phyloP scores from a whole-genome alignment of 768 basidiomycete genomes.

The Lactifluus piperatus region DNA sequence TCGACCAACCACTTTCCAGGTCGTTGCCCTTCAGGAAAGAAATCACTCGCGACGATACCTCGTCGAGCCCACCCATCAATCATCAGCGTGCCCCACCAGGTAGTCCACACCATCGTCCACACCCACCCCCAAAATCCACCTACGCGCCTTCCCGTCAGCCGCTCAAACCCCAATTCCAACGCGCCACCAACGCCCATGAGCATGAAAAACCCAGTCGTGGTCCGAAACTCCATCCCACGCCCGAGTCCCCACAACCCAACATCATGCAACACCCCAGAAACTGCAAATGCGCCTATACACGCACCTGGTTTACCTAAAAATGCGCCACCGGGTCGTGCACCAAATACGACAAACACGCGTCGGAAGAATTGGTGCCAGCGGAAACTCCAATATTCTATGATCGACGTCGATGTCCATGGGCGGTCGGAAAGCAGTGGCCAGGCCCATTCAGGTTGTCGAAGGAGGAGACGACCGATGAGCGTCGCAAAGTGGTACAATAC shows the following conservation, averaged over 20 bases:
- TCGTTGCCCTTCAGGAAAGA: not conserved
- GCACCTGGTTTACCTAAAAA: no score
- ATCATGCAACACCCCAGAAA: no score
- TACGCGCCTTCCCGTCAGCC: slow-evolving; percentile 36
- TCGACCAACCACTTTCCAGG: not conserved
- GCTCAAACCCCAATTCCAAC: slow-evolving; percentile 40
- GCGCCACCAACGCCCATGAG: slow-evolving; percentile 45
- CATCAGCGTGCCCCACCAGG: slow-evolving; percentile 31
- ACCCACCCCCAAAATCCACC: slow-evolving; percentile 40
- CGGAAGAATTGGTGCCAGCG: no score
- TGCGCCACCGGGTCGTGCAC: slow-evolving; percentile 27
- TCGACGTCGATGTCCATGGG: no score
- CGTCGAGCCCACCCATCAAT: slow-evolving; percentile 5
- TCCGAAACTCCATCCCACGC: slow-evolving; percentile 37
- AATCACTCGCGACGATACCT: not conserved
- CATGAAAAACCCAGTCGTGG: slow-evolving; percentile 45
- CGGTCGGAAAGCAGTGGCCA: no score
- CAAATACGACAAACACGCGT: no score
- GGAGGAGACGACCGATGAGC: no score
- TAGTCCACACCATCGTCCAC: slow-evolving; percentile 44
- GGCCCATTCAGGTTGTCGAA: no score
- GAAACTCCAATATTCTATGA: no score
- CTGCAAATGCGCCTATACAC: no score
- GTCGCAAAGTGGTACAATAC: no score
- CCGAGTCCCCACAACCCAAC: slow-evolving; percentile 52